These are phyloP conservation scores for Fusarium palustre DNA, from an alignment of 2,329 filamentous ascomycete genomes.

Conservation along the genomic window DNA sequence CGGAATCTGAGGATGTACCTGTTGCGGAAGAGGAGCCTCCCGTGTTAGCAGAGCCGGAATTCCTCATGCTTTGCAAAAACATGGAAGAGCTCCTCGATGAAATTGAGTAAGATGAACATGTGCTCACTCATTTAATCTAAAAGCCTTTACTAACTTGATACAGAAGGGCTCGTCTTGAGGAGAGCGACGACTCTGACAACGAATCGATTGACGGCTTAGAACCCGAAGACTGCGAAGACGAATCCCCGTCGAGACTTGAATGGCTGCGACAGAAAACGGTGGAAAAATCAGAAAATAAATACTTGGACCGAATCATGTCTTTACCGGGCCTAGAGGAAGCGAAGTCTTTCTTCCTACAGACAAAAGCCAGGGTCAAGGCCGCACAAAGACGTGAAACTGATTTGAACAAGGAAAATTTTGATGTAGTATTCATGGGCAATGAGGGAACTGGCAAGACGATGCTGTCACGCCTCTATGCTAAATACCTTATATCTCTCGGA, in stretches of 20 bases:
- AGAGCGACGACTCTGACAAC: constrained; percentile 42
- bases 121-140: too few relatives aligned
- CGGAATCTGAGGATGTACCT: constrained; percentile 36
- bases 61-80: constrained; percentile 44
- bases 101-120: constrained; percentile 44
- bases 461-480: constrained; percentile 48
- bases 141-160: constrained; percentile 10
- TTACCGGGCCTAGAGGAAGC: constrained; percentile 73
- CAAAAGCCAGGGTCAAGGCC: constrained; percentile 61
- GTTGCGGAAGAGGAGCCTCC: constrained; percentile 38
- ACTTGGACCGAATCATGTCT: constrained; percentile 69
- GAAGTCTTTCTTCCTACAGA: constrained; percentile 66
- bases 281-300: constrained; percentile 62
- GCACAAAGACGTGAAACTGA: constrained; percentile 62
- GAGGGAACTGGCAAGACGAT: constrained; percentile 49
- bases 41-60: constrained; percentile 44
- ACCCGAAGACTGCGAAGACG: constrained; percentile 49
- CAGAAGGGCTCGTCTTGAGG: constrained; percentile 35
- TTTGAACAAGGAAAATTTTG: constrained; percentile 56
- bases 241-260: constrained; percentile 57
- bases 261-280: constrained; percentile 58
- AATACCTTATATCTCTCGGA: constrained; percentile 47
- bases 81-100: constrained; percentile 49
- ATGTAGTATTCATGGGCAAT: constrained; percentile 48
- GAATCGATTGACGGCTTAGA: constrained; percentile 48